Conservation (phyloP, 768 basidiomycete species). For the Mrakia hoshinonis region DNA sequence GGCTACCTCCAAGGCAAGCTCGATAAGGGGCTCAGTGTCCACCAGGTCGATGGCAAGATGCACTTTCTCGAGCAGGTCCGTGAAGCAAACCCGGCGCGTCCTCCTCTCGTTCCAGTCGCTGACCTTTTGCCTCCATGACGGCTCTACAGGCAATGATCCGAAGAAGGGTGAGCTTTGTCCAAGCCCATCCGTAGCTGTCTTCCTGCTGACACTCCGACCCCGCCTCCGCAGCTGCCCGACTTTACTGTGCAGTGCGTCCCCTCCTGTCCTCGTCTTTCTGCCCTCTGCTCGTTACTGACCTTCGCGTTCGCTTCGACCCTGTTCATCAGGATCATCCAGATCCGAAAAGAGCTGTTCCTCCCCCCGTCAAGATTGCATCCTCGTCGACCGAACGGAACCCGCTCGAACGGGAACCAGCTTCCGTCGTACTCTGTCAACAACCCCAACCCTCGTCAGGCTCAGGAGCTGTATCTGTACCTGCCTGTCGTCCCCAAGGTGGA, state of each 20-base stretch:
- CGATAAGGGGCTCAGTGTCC: neutral
- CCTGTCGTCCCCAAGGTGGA: no score
- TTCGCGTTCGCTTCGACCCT: neutral
- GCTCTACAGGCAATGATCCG: neutral
- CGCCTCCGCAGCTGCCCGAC: neutral
- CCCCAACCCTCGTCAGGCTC: no score
- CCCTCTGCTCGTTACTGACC: neutral
- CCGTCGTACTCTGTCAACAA: no score
- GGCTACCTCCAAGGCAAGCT: neutral
- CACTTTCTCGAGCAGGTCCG: neutral
- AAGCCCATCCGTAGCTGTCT: neutral
- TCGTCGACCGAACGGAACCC: neutral
- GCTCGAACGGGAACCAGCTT: no score
- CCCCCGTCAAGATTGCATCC: neutral
- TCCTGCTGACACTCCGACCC: neutral
- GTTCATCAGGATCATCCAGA: neutral
- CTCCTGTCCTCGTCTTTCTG: neutral
- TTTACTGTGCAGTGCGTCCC: neutral
- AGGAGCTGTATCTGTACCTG: no score
- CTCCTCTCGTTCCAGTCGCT: neutral
- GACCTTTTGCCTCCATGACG: neutral
- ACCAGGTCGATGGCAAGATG: neutral
- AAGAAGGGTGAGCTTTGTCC: neutral
- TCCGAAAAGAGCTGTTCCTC: neutral
- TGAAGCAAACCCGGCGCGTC: neutral